Evolutionary conservation across 2,329 filamentous ascomycete species (phyloP).

Genomic region (Fusarium sp.): DNA sequence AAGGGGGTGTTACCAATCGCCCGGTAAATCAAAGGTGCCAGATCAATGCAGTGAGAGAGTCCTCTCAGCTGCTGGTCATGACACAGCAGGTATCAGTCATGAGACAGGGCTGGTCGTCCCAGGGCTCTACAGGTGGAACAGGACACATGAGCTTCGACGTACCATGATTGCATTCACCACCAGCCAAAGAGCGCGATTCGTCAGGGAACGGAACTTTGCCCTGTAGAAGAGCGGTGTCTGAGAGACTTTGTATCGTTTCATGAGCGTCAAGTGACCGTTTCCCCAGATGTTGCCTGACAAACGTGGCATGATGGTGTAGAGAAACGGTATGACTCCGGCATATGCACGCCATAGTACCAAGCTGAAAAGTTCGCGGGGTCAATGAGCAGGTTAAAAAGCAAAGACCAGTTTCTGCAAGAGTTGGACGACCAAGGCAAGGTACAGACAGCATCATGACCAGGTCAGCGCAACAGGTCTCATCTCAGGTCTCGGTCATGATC

Average conservation of each 20-base stretch:
- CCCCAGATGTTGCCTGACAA: neutral
- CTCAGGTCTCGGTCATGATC: neutral
- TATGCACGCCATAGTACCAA: neutral
- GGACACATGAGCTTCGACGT: neutral
- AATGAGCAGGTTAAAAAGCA: neutral
- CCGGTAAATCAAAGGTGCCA: neutral
- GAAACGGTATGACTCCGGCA: neutral
- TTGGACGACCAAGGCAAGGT: neutral
- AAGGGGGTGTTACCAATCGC: neutral
- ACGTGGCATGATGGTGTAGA: neutral
- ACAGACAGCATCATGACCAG: neutral
- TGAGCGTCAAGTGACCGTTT: neutral
- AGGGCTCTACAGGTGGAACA: neutral
- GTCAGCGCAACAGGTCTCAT: neutral
- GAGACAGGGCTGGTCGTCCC: neutral
- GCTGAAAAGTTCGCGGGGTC: neutral
- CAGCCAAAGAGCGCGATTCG: neutral
- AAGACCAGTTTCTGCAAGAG: neutral
- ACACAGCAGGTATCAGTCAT: neutral
- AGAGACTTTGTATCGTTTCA: neutral
- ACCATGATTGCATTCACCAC: neutral
- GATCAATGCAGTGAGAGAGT: neutral
- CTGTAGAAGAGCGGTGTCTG: neutral
- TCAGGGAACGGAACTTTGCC: neutral
- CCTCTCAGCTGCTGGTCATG: neutral